Evolutionary conservation across 1,284 basidiomycete species (phyloP).

Genomic region (Ceratobasidium sp.): DNA sequence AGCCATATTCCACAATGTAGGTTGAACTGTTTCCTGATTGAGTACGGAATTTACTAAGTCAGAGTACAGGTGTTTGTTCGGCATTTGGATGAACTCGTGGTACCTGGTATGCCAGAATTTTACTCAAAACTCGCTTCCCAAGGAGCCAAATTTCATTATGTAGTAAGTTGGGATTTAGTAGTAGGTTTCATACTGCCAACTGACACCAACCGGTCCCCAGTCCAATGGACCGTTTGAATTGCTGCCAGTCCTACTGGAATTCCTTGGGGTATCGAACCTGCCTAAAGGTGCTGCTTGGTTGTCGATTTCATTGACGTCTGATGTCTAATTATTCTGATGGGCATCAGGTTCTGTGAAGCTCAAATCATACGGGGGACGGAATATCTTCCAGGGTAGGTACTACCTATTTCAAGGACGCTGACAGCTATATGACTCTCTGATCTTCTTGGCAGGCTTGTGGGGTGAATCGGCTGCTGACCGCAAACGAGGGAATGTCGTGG

Average conservation of each 20-base stretch:
- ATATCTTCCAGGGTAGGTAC: constrained; percentile 72
- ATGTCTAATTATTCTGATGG: constrained; percentile 43
- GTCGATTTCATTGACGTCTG: constrained; percentile 37
- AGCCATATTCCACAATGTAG: constrained; percentile 77
- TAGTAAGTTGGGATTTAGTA: constrained; percentile 63
- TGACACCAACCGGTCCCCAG: constrained; percentile 56
- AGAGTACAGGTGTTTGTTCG: constrained; percentile 64
- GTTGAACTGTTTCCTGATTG: not conserved
- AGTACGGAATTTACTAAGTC: not conserved
- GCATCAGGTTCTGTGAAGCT: constrained; percentile 70
- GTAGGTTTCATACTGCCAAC: not conserved
- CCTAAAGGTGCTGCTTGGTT: constrained; percentile 64
- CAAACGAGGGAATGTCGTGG: constrained; percentile 80
- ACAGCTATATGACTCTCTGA: constrained; percentile 54
- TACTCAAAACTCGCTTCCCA: constrained; percentile 74
- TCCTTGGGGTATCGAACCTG: constrained; percentile 75
- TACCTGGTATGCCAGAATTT: constrained; percentile 89
- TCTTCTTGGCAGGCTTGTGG: constrained; percentile 16
- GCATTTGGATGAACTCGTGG: constrained; percentile 77
- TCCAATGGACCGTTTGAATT: constrained; percentile 91
- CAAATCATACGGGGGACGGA: constrained; percentile 83
- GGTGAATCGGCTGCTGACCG: constrained; percentile 74
- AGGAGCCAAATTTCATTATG: constrained; percentile 85
- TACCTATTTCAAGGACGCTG: constrained; percentile 15
- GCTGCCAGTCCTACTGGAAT: constrained; percentile 81